These are phyloP conservation scores for Carex littledalei DNA, from an alignment of 176 grass and related monocot species.

Conservation along the genomic window DNA sequence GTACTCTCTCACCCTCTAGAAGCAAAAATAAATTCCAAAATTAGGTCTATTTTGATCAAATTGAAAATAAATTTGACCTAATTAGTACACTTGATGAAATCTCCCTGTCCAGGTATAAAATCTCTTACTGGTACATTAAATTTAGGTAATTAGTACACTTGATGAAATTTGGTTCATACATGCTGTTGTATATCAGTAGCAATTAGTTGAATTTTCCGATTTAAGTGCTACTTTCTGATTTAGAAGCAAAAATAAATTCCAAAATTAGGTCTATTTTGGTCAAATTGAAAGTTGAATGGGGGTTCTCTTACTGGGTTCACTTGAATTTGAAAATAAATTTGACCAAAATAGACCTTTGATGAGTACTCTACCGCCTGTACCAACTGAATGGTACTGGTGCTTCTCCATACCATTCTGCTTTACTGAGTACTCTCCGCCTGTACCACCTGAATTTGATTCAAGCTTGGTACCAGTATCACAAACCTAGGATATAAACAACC, in stretches of 20 bases:
- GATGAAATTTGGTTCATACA: not conserved
- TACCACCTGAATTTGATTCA: no score
- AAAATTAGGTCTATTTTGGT: not conserved
- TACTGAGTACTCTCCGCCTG: no score
- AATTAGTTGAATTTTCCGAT: not conserved
- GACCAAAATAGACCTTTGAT: no score
- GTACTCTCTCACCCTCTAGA: not conserved
- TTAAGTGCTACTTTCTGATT: not conserved
- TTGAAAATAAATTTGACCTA: not conserved
- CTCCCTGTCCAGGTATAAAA: constrained; percentile 55
- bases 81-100: not conserved
- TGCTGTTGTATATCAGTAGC: not conserved
- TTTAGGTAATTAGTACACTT: not conserved
- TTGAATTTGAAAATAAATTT: no score
- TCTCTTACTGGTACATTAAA: not conserved
- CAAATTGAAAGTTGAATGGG: not conserved
- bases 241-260: not conserved
- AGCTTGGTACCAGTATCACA: not conserved
- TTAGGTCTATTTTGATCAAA: not conserved
- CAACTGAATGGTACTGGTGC: no score
- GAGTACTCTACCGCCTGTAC: no score
- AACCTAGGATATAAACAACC: not conserved
- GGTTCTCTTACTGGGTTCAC: no score
- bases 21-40: not conserved
- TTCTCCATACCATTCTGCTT: no score